phyloP scores from a whole-genome alignment of 2,329 filamentous ascomycete species.

The Emergomyces pasteurianus region DNA sequence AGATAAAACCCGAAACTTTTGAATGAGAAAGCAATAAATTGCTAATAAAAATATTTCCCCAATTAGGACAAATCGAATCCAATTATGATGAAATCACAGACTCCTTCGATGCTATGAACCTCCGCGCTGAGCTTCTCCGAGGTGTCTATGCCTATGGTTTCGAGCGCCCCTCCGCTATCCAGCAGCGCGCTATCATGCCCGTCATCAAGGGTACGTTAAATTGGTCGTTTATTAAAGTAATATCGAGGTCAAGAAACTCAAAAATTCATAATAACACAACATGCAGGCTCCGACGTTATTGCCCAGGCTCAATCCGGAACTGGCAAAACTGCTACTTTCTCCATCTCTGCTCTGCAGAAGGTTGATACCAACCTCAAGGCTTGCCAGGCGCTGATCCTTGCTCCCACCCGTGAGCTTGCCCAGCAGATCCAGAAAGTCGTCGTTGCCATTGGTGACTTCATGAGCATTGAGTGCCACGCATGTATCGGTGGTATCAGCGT shows the following conservation, averaged over 20 bases:
- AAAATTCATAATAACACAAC: not conserved
- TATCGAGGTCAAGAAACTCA: not conserved
- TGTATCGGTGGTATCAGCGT: slow-evolving; percentile 98
- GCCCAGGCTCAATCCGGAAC: slow-evolving; percentile 99
- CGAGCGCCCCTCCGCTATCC: slow-evolving; percentile 97
- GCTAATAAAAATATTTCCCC: not conserved
- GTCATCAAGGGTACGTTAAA: slow-evolving; percentile 84
- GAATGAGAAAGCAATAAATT: not conserved
- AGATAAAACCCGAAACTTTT: not conserved
- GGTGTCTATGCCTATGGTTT: slow-evolving; percentile 99
- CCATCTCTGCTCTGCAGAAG: slow-evolving; percentile 97
- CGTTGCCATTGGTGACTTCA: slow-evolving; percentile 97
- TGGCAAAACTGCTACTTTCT: slow-evolving; percentile 99
- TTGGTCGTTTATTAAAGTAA: not conserved
- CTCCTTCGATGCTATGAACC: slow-evolving; percentile 96
- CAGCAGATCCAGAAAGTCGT: slow-evolving; percentile 99
- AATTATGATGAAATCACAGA: slow-evolving; percentile 99
- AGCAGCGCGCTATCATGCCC: slow-evolving; percentile 99
- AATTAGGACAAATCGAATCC: slow-evolving; percentile 92
- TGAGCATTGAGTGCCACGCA: slow-evolving; percentile 98
- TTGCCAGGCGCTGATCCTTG: slow-evolving; percentile 96
- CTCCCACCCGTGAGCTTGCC: slow-evolving; percentile 94
- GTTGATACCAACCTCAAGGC: slow-evolving; percentile 90
- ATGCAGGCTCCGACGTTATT: slow-evolving; percentile 87
- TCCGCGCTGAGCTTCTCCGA: slow-evolving; percentile 94